Evolutionary conservation across 2,329 filamentous ascomycete species (phyloP).

Genomic region (Neofusicoccum ribis): DNA sequence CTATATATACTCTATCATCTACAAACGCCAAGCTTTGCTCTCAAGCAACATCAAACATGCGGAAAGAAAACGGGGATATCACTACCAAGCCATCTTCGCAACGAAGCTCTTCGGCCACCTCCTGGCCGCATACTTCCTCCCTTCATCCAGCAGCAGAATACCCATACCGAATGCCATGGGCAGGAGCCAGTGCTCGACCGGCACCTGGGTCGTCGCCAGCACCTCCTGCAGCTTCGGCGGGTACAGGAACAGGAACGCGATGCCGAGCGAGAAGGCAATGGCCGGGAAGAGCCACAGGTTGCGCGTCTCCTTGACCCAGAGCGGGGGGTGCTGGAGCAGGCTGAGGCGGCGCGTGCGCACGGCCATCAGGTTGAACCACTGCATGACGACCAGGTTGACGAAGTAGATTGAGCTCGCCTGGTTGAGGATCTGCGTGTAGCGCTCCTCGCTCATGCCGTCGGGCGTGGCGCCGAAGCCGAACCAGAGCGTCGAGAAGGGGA

Average conservation of each 20-base stretch:
- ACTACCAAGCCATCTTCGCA: conserved; percentile 64
- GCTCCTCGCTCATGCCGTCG: conserved; percentile 51
- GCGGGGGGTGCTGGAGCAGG: conserved; percentile 71
- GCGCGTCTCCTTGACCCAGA: conserved; percentile 63
- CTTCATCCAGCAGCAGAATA: conserved; percentile 66
- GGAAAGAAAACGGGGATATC: neutral
- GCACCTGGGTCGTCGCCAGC: conserved; percentile 63
- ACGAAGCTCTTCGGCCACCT: conserved; percentile 59
- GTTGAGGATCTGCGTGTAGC: conserved; percentile 58
- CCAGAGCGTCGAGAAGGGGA: conserved; percentile 68
- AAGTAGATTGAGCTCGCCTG: conserved; percentile 75
- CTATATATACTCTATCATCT: neutral
- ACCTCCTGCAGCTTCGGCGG: conserved; percentile 63
- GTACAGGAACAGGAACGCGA: conserved; percentile 65
- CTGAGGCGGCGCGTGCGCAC: conserved; percentile 61
- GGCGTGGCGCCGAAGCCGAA: conserved; percentile 63
- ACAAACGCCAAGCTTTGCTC: neutral
- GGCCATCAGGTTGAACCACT: conserved; percentile 74
- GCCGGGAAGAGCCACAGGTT: conserved; percentile 71
- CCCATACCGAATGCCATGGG: conserved; percentile 70
- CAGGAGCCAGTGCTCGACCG: conserved; percentile 74
- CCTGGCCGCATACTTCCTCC: conserved; percentile 63
- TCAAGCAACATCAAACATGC: neutral
- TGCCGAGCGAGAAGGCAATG: conserved; percentile 66
- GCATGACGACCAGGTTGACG: conserved; percentile 78